Conservation (phyloP, 306 rosid genomes). For the Oxytropis ochrocephala region DNA sequence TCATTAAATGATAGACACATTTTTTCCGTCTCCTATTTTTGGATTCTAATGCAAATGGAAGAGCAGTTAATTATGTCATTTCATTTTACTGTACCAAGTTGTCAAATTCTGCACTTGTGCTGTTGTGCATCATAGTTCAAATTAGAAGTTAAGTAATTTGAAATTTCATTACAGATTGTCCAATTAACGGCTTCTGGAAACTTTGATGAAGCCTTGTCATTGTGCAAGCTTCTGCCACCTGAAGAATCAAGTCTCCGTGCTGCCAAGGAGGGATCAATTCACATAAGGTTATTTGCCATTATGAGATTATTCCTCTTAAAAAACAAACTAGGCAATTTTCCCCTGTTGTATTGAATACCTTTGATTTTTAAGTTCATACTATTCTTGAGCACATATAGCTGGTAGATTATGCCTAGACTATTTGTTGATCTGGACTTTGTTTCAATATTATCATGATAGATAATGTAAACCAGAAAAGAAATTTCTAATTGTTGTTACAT, state of each 20-base stretch:
- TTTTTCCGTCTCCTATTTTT: slow-evolving; percentile 1
- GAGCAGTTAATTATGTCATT: not conserved
- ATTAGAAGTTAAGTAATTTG: slow-evolving; percentile 19
- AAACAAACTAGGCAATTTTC: slow-evolving; percentile 1
- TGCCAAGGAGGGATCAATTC: slow-evolving; percentile 96
- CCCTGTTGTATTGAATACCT: slow-evolving; percentile 2
- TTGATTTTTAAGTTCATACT: slow-evolving; percentile 4
- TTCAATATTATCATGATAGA: slow-evolving; percentile 1
- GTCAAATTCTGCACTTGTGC: not conserved
- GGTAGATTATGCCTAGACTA: slow-evolving; percentile 2
- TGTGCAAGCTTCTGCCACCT: slow-evolving; percentile 98
- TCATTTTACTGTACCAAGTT: slow-evolving; percentile 5
- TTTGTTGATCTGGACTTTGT: not conserved
- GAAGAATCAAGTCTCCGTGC: slow-evolving; percentile 93
- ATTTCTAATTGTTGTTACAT: not conserved
- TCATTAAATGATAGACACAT: not conserved
- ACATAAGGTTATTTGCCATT: slow-evolving; percentile 56
- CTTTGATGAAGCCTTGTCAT: slow-evolving; percentile 95
- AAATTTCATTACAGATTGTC: slow-evolving; percentile 59
- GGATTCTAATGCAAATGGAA: slow-evolving; percentile 16
- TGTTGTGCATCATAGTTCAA: not conserved
- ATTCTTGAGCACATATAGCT: not conserved
- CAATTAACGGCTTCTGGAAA: slow-evolving; percentile 97
- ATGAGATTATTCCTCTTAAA: slow-evolving; percentile 16
- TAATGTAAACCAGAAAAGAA: not conserved